These are phyloP conservation scores for Trichosanthes cucumerina DNA, from an alignment of 306 rosid genomes.

Conservation along the genomic window DNA sequence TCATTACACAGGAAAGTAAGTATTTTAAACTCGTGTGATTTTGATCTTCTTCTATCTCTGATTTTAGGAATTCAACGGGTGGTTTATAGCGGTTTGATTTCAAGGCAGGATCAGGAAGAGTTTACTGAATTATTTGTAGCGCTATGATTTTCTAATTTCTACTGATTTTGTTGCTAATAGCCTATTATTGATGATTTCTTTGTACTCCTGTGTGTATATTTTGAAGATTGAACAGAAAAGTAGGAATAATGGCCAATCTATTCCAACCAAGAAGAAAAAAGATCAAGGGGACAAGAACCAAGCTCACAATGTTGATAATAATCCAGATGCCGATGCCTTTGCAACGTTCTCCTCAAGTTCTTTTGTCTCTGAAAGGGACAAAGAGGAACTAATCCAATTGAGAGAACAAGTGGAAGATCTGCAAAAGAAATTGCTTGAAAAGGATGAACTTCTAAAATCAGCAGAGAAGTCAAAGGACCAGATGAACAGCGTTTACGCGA, in stretches of 20 bases:
- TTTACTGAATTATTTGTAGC: background rate
- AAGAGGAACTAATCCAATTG: slow-evolving; percentile 49
- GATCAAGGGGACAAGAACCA: slow-evolving; percentile 53
- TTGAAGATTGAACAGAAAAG: slow-evolving; percentile 47
- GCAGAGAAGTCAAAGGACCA: slow-evolving; percentile 58
- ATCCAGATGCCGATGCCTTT: slow-evolving; percentile 41
- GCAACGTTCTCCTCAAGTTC: slow-evolving; percentile 47
- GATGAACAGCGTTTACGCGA: slow-evolving; percentile 33
- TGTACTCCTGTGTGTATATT: slow-evolving; percentile 4
- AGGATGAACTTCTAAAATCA: slow-evolving; percentile 65
- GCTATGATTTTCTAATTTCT: background rate
- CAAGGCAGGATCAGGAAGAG: background rate
- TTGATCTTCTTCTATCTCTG: background rate
- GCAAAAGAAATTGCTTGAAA: slow-evolving; percentile 54
- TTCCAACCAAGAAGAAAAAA: slow-evolving; percentile 48
- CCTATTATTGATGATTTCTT: background rate
- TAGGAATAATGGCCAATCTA: slow-evolving; percentile 52
- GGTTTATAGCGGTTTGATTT: background rate
- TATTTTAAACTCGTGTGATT: background rate
- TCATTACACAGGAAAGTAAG: slow-evolving; percentile 54
- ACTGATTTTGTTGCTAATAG: background rate
- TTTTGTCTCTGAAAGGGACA: slow-evolving; percentile 49
- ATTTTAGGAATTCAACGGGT: background rate
- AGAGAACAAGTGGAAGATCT: slow-evolving; percentile 72
- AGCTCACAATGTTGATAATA: slow-evolving; percentile 26